These are phyloP conservation scores for Pholiota conissans DNA, from an alignment of 768 basidiomycete genomes.

Conservation along the genomic window DNA sequence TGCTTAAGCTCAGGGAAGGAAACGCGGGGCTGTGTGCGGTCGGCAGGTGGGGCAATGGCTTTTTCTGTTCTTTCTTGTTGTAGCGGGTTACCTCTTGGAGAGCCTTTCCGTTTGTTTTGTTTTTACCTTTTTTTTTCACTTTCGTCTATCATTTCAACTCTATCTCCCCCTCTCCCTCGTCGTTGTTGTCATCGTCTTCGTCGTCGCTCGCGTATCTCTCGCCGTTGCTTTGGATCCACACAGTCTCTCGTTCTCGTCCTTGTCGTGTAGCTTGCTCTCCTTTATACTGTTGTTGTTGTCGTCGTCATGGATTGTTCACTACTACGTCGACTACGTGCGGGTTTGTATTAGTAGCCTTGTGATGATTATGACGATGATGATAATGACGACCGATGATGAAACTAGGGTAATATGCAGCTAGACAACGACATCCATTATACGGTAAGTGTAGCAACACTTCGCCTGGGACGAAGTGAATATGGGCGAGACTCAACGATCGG, in stretches of 20 bases:
- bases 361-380: conserved; percentile 10
- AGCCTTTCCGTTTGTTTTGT: conserved; percentile 7
- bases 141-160: neutral
- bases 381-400: too few relatives aligned
- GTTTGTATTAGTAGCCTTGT: conserved; percentile 17
- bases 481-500: too few relatives aligned
- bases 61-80: neutral
- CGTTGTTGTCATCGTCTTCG: conserved; percentile 4
- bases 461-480: too few relatives aligned
- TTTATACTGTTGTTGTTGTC: conserved; percentile 33
- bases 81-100: conserved; percentile 2
- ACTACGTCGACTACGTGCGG: conserved; percentile 26
- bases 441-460: too few relatives aligned
- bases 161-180: neutral
- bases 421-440: too few relatives aligned
- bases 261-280: conserved; percentile 18
- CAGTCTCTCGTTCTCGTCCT: conserved; percentile 18
- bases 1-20: conserved; percentile 35
- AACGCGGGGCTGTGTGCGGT: neutral
- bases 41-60: neutral
- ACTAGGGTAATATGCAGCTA: too few relatives aligned
- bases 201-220: conserved; percentile 10
- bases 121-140: neutral
- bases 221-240: conserved; percentile 16
- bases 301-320: conserved; percentile 30